These are phyloP conservation scores for Fusarium denticulatum DNA, from an alignment of 2,329 filamentous ascomycete genomes.

Conservation along the genomic window DNA sequence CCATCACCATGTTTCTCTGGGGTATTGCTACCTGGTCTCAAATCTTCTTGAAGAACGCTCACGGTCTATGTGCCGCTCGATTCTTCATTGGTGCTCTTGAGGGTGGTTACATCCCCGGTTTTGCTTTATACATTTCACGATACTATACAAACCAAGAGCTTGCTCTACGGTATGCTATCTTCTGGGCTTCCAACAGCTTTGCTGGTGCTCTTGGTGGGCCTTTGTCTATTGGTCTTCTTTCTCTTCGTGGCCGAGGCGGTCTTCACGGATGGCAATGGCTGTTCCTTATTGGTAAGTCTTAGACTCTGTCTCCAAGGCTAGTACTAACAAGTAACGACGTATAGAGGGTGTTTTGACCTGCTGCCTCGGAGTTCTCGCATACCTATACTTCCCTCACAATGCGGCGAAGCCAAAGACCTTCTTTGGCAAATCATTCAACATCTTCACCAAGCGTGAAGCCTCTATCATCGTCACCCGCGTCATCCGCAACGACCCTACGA, in stretches of 20 bases:
- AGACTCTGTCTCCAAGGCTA: rapidly evolving
- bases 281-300: conserved; percentile 42
- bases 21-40: conserved; percentile 45
- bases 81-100: conserved; percentile 47
- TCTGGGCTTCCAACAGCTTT: conserved; percentile 46
- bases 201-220: conserved; percentile 43
- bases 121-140: conserved; percentile 45
- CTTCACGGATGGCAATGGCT: conserved; percentile 47
- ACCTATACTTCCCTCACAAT: conserved; percentile 43
- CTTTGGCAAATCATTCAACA: conserved; percentile 38
- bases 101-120: conserved; percentile 47
- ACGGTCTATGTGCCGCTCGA: conserved; percentile 39
- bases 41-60: conserved; percentile 40
- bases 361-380: conserved; percentile 36
- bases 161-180: conserved; percentile 42
- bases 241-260: conserved; percentile 37
- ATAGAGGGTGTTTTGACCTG: conserved; percentile 44
- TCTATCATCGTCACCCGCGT: conserved; percentile 44
- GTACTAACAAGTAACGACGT: neutral
- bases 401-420: conserved; percentile 40
- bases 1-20: conserved; percentile 46
- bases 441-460: conserved; percentile 41
- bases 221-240: conserved; percentile 42
- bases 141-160: conserved; percentile 47
- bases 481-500: conserved; percentile 44